These are phyloP conservation scores for Symbiodinium pilosum DNA, from an alignment of 73 alveolate genomes.

Conservation along the genomic window DNA sequence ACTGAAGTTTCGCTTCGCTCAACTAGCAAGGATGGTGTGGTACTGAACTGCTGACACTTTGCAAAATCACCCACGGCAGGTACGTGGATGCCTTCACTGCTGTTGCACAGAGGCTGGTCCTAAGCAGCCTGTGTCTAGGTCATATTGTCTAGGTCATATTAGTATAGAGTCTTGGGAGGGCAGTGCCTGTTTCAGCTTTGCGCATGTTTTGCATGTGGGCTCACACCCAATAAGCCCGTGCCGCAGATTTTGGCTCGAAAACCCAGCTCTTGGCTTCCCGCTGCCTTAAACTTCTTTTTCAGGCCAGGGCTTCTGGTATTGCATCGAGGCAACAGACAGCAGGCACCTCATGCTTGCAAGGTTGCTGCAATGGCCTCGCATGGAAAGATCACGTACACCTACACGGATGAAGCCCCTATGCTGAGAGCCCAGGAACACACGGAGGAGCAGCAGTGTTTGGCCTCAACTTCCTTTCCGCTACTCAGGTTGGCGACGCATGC, in stretches of 20 bases:
- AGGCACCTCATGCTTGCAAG: not conserved
- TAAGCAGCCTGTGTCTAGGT: too few relatives aligned
- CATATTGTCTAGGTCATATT: too few relatives aligned
- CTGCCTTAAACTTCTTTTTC: too few relatives aligned
- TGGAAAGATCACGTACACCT: slow-evolving; percentile 71
- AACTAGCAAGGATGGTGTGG: too few relatives aligned
- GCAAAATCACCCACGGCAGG: not conserved
- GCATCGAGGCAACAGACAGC: not conserved
- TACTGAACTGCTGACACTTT: too few relatives aligned
- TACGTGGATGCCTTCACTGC: not conserved
- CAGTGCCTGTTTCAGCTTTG: too few relatives aligned
- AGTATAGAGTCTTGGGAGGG: too few relatives aligned
- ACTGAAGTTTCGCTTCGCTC: too few relatives aligned
- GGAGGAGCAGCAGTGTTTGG: too few relatives aligned
- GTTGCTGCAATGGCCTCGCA: not conserved
- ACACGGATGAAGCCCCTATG: slow-evolving; percentile 95
- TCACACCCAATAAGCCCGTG: not conserved
- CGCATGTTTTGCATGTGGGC: too few relatives aligned
- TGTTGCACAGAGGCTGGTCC: slow-evolving; percentile 12
- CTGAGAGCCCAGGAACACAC: not conserved
- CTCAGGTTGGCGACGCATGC: slow-evolving; percentile 82
- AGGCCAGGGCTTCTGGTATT: too few relatives aligned
- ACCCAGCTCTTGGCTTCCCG: too few relatives aligned
- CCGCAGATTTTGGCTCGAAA: not conserved
- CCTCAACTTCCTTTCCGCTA: not conserved